Conservation (phyloP, 192 early-diverging fungal species). For the Coemansia sp. region DNA sequence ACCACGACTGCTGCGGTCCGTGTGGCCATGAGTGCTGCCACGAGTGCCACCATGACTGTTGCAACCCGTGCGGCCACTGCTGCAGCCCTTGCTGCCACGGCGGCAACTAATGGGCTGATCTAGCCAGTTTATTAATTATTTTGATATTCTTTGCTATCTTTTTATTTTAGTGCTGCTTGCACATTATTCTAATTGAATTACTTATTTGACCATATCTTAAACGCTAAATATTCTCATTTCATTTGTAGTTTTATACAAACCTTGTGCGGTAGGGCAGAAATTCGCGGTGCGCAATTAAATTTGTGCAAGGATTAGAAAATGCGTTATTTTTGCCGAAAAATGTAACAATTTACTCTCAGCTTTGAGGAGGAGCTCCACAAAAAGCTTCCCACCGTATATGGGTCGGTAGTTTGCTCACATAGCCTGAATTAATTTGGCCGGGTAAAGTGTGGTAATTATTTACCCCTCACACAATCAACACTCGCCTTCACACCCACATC, state of each 20-base stretch:
- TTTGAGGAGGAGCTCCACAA: too few species aligned
- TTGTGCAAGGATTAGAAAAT: background rate
- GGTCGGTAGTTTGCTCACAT: background rate
- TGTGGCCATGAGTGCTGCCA: conserved; percentile 33
- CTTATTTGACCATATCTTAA: background rate
- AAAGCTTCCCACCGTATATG: background rate
- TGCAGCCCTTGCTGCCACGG: conserved; percentile 18
- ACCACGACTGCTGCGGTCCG: conserved; percentile 21
- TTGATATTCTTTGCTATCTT: background rate
- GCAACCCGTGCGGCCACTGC: conserved; percentile 17
- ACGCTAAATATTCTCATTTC: background rate
- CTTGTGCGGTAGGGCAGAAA: background rate
- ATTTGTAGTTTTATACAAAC: background rate
- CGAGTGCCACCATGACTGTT: conserved; percentile 9
- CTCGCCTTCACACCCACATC: background rate
- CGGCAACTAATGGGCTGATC: conserved; percentile 1
- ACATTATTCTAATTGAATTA: too few species aligned
- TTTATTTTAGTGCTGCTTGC: background rate
- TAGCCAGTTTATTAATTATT: background rate
- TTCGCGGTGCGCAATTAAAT: background rate
- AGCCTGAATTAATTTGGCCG: background rate
- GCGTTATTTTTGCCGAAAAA: background rate
- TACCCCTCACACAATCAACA: background rate
- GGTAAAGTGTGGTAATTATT: background rate
- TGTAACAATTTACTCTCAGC: background rate